Percentiles rank a stretch among this genome's conserved stretches.
These are phyloP conservation scores for Leishmania lainsoni DNA, from an alignment of 208 protist genomes.

Conservation along the genomic window DNA sequence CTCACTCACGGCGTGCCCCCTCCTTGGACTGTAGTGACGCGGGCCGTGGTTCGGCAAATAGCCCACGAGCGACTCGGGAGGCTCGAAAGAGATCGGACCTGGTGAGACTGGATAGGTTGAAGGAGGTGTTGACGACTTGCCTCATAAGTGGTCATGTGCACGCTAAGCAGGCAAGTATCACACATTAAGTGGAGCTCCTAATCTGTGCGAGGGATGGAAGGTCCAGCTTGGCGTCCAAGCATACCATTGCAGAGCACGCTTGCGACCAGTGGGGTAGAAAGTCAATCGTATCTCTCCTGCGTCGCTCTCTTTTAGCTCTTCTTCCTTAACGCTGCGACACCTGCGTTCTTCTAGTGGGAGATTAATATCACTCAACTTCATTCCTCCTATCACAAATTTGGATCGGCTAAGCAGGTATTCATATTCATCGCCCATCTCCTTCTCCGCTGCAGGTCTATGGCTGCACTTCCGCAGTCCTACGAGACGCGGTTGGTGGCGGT, in stretches of 20 bases:
- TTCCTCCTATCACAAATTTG: not conserved
- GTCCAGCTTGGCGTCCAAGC: not conserved
- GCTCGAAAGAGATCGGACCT: not conserved
- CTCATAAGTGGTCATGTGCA: too few species aligned
- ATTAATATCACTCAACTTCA: not conserved
- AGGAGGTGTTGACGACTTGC: not conserved
- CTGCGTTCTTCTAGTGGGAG: not conserved
- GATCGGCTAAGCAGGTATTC: not conserved
- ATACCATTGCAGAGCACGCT: not conserved
- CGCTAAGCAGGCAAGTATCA: not conserved
- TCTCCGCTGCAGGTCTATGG: conserved; percentile 1
- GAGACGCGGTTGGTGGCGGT: conserved; percentile 36
- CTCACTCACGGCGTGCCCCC: not conserved
- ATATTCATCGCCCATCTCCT: not conserved
- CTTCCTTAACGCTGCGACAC: not conserved
- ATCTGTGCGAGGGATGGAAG: not conserved
- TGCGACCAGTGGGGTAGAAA: not conserved
- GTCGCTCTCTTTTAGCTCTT: not conserved
- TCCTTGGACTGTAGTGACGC: not conserved
- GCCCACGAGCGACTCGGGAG: not conserved
- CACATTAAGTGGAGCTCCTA: not conserved
- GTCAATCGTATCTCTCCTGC: not conserved
- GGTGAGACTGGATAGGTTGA: not conserved
- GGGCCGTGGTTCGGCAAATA: not conserved
- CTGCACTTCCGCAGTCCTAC: conserved; percentile 23